Base-by-base conservation (phyloP, 768 basidiomycete genomes). In the Lactarius akahatsu region DNA sequence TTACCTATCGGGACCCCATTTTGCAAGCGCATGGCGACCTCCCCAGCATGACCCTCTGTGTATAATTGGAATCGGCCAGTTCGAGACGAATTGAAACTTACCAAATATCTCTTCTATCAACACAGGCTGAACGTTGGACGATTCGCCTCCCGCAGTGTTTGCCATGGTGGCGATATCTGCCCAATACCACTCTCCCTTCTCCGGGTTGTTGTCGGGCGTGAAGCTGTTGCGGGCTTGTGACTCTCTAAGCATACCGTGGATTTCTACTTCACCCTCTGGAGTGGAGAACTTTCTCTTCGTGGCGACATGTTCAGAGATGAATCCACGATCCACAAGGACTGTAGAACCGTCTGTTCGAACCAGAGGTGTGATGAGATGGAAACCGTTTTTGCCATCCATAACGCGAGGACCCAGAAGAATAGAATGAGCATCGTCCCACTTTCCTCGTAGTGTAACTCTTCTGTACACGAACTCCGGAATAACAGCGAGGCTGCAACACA, bases 61-160 rank as follows among this genome's bases (percentile, higher is more conserved):
- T 70, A 70, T 23, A 47, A n/a, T 38, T 40, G 59, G 30, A 61
- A 38, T 41, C 28, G 40, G 6, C 56, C 3, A 13, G 43, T 58
- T 8, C 57, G 34, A 15, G 52, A 3, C 4, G 18, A 41, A 20
- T 20, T 26, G 55, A 5, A 70, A 76, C 89, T 70, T 65, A 96
- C 96, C 88, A 72, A 96, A 97, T 57, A 97, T 90, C 72, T 91
- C 87, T 74, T 99, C 96, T 4, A 98, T 79, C 67, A 93, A 85
- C 0, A 98, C 94, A 38, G 93, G 91, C 72, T 96, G 95, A 1
- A 96, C 89, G 52, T 82, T 80, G 23, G 83, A 85, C 7, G 78
- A 74, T 64, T 87, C 84, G 1, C 92, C 94, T 18, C 94, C 94
- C 20, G 86, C 88, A 69, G 82, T 83, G 59, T 88, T 81, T 8